Evolutionary conservation across 176 grass and related monocot genomes (phyloP).

Genomic region (Cenchrus purpureus): DNA sequence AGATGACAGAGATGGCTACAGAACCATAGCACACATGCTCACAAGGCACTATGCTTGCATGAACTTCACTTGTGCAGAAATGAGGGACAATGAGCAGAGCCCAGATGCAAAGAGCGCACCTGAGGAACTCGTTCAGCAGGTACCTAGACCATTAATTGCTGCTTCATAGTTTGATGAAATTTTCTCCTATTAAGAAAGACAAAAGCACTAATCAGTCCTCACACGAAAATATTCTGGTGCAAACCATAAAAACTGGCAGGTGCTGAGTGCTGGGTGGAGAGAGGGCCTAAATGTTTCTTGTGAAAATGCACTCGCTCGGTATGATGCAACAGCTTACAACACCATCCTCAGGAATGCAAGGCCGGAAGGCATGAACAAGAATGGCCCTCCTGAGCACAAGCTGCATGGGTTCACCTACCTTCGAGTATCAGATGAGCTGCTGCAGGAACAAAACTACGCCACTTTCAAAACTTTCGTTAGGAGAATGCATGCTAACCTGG

Average conservation of each 20-base stretch:
- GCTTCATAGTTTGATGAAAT: background rate
- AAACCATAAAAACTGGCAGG: slow-evolving; percentile 48
- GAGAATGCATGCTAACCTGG: slow-evolving; percentile 96
- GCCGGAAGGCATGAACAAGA: slow-evolving; percentile 67
- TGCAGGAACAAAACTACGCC: slow-evolving; percentile 63
- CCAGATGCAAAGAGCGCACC: slow-evolving; percentile 62
- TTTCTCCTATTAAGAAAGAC: background rate
- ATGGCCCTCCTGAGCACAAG: slow-evolving; percentile 56
- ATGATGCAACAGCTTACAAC: slow-evolving; percentile 80
- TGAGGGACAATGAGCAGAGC: slow-evolving; percentile 73
- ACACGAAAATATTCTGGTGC: slow-evolving; percentile 1
- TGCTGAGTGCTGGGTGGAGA: slow-evolving; percentile 87
- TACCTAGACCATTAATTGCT: slow-evolving; percentile 31
- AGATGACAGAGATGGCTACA: slow-evolving; percentile 79
- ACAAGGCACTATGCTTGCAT: slow-evolving; percentile 64
- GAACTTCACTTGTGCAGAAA: slow-evolving; percentile 96
- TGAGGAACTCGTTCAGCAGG: slow-evolving; percentile 91
- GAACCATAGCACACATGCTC: slow-evolving; percentile 77
- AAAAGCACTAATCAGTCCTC: slow-evolving; percentile 10
- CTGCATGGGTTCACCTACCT: slow-evolving; percentile 85
- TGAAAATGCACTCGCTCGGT: slow-evolving; percentile 75
- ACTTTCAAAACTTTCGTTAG: slow-evolving; percentile 81
- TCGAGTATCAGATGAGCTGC: slow-evolving; percentile 64
- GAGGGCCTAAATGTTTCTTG: slow-evolving; percentile 79
- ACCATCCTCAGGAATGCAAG: slow-evolving; percentile 82